Conservation (phyloP, 129 eudicot species). For the Centaurea solstitialis region DNA sequence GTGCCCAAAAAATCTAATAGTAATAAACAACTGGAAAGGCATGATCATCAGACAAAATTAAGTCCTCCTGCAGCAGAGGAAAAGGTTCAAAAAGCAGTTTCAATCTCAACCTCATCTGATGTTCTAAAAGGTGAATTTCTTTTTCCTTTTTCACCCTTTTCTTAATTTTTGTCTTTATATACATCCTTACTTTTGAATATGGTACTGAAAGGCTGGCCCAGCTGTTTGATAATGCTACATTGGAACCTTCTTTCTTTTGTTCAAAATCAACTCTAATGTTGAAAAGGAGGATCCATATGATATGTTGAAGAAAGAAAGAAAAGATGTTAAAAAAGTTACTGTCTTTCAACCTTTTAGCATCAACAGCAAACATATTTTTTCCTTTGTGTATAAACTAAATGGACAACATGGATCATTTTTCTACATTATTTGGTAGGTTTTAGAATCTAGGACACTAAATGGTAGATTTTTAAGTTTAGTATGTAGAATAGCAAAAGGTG, state of each 20-base stretch:
- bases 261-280: too few species aligned
- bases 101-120: slow-evolving; percentile 42
- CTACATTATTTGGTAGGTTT: too few species aligned
- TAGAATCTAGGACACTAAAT: too few species aligned
- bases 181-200: neutral
- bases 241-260: too few species aligned
- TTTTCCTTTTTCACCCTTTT: neutral
- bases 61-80: slow-evolving; percentile 32
- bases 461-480: too few species aligned
- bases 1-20: slow-evolving; percentile 22
- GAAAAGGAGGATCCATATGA: neutral
- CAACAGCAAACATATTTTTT: neutral
- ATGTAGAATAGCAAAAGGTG: too few species aligned
- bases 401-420: too few species aligned
- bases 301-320: too few species aligned
- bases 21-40: slow-evolving; percentile 9
- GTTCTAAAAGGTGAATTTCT: slow-evolving; percentile 57
- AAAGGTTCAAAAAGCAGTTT: slow-evolving; percentile 34
- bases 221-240: neutral
- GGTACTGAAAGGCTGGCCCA: neutral
- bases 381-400: too few species aligned
- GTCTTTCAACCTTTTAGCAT: neutral
- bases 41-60: neutral
- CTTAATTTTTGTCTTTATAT: slow-evolving; percentile 11
- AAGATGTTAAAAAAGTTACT: too few species aligned